Evolutionary conservation across 1,284 basidiomycete genomes (phyloP).

Genomic region (Malassezia sp.): DNA sequence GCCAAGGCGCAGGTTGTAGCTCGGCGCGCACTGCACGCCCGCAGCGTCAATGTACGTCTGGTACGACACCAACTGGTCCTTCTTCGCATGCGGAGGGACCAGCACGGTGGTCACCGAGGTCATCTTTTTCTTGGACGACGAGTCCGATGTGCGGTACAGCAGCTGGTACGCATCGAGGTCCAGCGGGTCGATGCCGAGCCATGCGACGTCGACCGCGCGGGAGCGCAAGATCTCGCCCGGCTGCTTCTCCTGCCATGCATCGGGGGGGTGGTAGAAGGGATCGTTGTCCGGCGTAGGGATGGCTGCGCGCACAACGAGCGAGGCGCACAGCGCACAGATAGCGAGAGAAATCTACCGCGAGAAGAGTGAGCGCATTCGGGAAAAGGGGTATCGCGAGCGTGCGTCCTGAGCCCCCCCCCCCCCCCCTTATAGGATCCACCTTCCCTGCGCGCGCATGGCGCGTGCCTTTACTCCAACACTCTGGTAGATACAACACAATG

Average conservation of each 20-base stretch:
- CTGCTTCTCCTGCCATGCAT: slow-evolving; percentile 10
- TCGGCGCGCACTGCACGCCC: slow-evolving; percentile 26
- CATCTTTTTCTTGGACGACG: not conserved
- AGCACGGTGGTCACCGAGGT: slow-evolving; percentile 25
- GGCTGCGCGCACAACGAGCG: no score
- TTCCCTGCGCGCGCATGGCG: no score
- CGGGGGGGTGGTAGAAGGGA: slow-evolving; percentile 26
- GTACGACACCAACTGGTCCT: slow-evolving; percentile 23
- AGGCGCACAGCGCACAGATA: no score
- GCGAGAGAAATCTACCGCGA: no score
- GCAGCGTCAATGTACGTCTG: slow-evolving; percentile 22
- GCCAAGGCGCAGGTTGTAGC: slow-evolving; percentile 19
- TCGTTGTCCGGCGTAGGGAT: slow-evolving; percentile 19
- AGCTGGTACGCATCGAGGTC: slow-evolving; percentile 20
- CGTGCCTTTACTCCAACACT: no score
- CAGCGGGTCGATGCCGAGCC: not conserved
- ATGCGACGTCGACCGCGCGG: slow-evolving; percentile 18
- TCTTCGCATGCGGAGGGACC: slow-evolving; percentile 20
- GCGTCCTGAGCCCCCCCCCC: no score
- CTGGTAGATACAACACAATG: no score
- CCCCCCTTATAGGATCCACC: no score
- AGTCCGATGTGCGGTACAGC: slow-evolving; percentile 20
- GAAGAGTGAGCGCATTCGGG: no score
- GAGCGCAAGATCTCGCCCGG: slow-evolving; percentile 25
- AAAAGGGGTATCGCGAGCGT: no score